These are phyloP conservation scores for Dittrichia graveolens DNA, from an alignment of 129 eudicot genomes.

Conservation along the genomic window DNA sequence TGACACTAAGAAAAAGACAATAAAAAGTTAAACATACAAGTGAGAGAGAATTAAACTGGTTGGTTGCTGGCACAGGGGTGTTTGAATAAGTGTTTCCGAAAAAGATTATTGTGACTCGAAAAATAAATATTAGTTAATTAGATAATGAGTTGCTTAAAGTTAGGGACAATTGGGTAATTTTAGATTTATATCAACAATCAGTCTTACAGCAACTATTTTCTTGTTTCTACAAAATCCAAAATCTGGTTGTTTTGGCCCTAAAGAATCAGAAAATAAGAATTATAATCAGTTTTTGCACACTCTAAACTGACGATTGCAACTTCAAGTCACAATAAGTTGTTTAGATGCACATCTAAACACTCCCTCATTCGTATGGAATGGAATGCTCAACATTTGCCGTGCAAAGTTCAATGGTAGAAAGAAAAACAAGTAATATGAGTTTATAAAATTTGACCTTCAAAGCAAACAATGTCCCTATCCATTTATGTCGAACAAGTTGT, in stretches of 20 bases:
- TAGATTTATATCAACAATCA: not conserved
- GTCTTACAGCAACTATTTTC: not conserved
- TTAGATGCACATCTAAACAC: conserved; percentile 3
- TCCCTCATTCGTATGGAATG: not conserved
- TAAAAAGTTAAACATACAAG: not conserved
- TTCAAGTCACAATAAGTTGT: not conserved
- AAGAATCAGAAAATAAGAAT: not conserved
- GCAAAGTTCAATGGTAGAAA: not conserved
- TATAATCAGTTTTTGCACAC: not conserved
- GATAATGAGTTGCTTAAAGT: not conserved
- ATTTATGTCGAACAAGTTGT: conserved; percentile 96
- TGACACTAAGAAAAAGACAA: not conserved
- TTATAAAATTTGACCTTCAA: conserved; percentile 68
- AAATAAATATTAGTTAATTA: not conserved
- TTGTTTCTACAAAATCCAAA: not conserved
- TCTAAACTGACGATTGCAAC: not conserved
- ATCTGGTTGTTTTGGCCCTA: not conserved
- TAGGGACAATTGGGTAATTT: not conserved
- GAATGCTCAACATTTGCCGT: not conserved
- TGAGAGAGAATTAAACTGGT: not conserved
- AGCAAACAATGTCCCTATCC: conserved; percentile 92
- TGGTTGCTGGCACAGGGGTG: not conserved
- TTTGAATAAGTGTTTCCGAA: not conserved
- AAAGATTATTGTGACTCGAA: not conserved
- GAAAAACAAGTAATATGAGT: conserved; percentile 5